Percentiles rank a stretch among this genome's conserved stretches.
These are phyloP conservation scores for Peniophora sp. DNA, from an alignment of 1,284 basidiomycete genomes.

Conservation along the genomic window DNA sequence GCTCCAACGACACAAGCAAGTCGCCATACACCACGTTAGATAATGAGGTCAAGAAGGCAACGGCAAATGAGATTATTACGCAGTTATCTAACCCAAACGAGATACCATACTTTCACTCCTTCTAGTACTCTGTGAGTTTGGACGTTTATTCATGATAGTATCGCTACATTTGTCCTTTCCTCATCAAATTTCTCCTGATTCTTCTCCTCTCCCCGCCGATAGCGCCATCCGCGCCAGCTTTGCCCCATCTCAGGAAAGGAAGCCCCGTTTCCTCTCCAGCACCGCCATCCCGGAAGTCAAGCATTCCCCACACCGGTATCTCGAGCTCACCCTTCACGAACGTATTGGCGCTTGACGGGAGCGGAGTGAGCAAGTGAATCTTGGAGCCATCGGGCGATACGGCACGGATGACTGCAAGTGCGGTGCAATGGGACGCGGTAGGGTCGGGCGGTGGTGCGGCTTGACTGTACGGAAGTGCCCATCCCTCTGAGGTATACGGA, in stretches of 20 bases:
- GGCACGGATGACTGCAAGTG: slow-evolving; percentile 68
- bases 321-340: slow-evolving; percentile 85
- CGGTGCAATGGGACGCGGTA: slow-evolving; percentile 51
- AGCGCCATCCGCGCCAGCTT: slow-evolving; percentile 36
- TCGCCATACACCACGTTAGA: too few relatives aligned
- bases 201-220: slow-evolving; percentile 64
- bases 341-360: slow-evolving; percentile 37
- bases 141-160: slow-evolving; percentile 3
- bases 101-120: slow-evolving; percentile 1
- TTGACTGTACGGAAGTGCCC: slow-evolving; percentile 48
- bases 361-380: slow-evolving; percentile 73
- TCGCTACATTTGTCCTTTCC: slow-evolving; percentile 60
- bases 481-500: not conserved
- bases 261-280: slow-evolving; percentile 55
- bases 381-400: slow-evolving; percentile 30
- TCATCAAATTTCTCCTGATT: slow-evolving; percentile 85
- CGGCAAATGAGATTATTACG: too few relatives aligned
- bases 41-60: too few relatives aligned
- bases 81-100: too few relatives aligned
- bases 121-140: not conserved
- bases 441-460: slow-evolving; percentile 45
- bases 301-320: slow-evolving; percentile 80
- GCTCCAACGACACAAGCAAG: too few relatives aligned
- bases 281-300: slow-evolving; percentile 61
- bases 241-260: slow-evolving; percentile 80